Conservation (phyloP, 2,329 filamentous ascomycete genomes). For the Ophiostoma quercus region DNA sequence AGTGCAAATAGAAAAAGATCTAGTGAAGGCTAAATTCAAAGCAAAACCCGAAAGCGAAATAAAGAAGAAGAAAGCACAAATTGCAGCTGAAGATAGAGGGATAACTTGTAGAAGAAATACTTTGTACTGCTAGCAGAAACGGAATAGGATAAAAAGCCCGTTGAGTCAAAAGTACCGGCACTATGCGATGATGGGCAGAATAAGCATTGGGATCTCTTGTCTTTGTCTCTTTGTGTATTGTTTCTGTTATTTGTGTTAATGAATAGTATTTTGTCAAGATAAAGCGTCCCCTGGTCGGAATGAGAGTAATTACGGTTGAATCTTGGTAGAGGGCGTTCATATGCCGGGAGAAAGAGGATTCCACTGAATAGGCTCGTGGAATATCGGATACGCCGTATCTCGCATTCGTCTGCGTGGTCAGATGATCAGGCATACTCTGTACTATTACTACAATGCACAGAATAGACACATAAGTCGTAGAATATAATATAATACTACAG, state of each 20-base stretch:
- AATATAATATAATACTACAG: background rate
- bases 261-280: background rate
- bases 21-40: no score
- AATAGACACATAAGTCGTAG: background rate
- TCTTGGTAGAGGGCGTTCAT: background rate
- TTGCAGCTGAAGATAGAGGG: no score
- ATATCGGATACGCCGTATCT: no score
- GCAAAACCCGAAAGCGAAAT: no score
- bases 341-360: no score
- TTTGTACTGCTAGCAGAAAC: background rate
- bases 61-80: no score
- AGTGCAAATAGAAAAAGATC: no score
- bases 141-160: constrained; percentile 11
- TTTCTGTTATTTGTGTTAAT: background rate
- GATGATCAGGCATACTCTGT: background rate
- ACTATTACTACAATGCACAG: background rate
- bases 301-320: background rate
- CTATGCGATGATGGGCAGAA: background rate
- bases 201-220: background rate
- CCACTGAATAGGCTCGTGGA: no score
- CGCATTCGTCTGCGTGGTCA: no score
- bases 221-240: background rate
- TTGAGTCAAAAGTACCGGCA: background rate
- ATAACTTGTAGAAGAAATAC: no score
- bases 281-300: background rate